Evolutionary conservation across 345 rosid species (phyloP), one percentile per base, ranked within the genome.

Genomic region (Pistacia atlantica): DNA sequence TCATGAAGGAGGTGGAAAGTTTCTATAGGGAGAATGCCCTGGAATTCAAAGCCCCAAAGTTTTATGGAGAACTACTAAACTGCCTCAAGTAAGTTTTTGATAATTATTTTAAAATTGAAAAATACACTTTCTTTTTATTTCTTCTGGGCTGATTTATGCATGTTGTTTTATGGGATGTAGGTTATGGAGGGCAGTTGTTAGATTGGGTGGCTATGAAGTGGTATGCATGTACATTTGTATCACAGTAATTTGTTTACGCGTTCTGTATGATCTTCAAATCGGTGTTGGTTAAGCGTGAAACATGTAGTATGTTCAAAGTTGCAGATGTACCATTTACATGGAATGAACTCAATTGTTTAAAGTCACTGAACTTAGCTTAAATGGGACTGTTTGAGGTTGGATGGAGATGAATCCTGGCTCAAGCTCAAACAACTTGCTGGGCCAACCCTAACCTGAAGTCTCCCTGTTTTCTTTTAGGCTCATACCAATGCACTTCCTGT

Each of bases 181-280:
- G 90, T 85, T 94, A 60, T 94, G 94, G 94, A 89, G 97, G 81
- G 84, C 92, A 75, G 98, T 92, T 79, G 42, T 90, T 65, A 88
- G 75, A 70, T 74, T 94, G 82, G 97, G 98, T 82, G 98, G 97
- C 85, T 92, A 92, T 79, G 96, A 94, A 3, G 91, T 89, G 94
- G 98, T 93, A 90, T 78, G 87, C 64, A 61, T 75, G 75, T 72
- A 72, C 42, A 55, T 84, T 68, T 78, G 20, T 55, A 35, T 35
- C 28, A 76, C 57, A 33, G 33, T 78, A 8, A 38, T 58, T 73
- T 38, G 61, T 68, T 71, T 81, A 71, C 74, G 37, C 67, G 12
- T 81, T 70, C 62, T 55, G 45, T 54, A 52, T 11, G 51, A 68
- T 67, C 75, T 13, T 59, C 52, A 65, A 37, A 18, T 25, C n/a